Base-by-base conservation (phyloP, 1,139 yeast species). In the Blastobotrys malaysiensis region DNA sequence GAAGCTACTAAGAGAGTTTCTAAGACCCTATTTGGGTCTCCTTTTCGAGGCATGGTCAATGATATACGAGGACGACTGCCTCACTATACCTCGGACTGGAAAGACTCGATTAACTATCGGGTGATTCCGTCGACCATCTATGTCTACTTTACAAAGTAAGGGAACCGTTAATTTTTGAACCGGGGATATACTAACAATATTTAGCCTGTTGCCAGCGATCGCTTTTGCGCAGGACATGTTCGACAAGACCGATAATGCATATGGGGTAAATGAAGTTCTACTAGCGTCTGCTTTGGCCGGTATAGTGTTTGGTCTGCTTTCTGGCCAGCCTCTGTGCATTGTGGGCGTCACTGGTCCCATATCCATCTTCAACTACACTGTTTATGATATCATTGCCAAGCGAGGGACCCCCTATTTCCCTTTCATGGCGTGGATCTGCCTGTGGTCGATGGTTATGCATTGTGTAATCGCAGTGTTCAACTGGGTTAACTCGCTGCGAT, bases 191-290 rank as follows among this genome's bases (percentile, higher is more conserved):
- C 52, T 31, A 31, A 31, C 16, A 7, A 11, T 13, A 6, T 13
- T 5, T n/a, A 31, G 39, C 55, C 52, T 93, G 47, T 74, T 93
- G 27, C 99, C 99, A 0, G 98, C 98, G 0, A 79, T 93, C 48
- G 97, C 98, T 0, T 93, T 93, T 76, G 96, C 98, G 0, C 97
- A 90, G 66, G 99, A 93, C 68, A 86, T 91, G 97, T 90, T 89
- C 68, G 75, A 91, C 71, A 82, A 88, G 57, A 93, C 99, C 0
- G 73, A 86, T 55, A 83, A 87, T 62, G 78, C 91, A 22, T 93
- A 88, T 65, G 99, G 99, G 1, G 87, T 93, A 1, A 93, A 93
- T 66, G 99, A 93, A 66, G 87, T 91, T 2, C 73, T 93, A 36
- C 68, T 93, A 66, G 78, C 95, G 20, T 82, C 91, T 36, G 97